Conservation (phyloP, 768 basidiomycete species). For the Cystofilobasidium ferigula region DNA sequence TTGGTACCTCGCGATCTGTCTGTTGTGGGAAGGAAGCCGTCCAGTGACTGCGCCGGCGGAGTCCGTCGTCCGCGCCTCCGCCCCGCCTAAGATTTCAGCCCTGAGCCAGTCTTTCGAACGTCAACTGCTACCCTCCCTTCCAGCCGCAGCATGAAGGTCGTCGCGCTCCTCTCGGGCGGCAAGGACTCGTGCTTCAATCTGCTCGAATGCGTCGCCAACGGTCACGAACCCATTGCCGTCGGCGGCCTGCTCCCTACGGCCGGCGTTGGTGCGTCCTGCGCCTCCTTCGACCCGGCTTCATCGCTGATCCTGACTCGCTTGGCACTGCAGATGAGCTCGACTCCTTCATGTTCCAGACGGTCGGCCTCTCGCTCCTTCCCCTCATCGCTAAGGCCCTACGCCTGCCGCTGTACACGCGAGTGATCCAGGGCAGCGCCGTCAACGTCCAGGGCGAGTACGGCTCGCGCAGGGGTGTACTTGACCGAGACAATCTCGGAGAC, state of each 20-base stretch:
- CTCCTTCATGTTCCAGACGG: constrained; percentile 98
- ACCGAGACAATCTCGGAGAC: constrained; percentile 6
- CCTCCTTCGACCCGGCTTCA: not conserved
- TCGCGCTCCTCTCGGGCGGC: constrained; percentile 89
- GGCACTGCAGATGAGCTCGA: constrained; percentile 79
- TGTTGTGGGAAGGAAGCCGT: no score
- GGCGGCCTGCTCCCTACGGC: constrained; percentile 73
- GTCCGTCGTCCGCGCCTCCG: no score
- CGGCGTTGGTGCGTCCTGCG: constrained; percentile 62
- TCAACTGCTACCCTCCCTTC: no score
- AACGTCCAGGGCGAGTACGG: constrained; percentile 82
- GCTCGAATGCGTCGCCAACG: constrained; percentile 71
- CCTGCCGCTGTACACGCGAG: constrained; percentile 69
- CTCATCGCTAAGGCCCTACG: constrained; percentile 72
- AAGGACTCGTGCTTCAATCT: constrained; percentile 97
- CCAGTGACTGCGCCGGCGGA: no score
- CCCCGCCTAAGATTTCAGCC: no score
- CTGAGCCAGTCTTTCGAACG: no score
- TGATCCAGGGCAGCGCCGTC: constrained; percentile 70
- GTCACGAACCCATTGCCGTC: constrained; percentile 75
- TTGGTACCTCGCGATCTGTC: no score
- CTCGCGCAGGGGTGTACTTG: constrained; percentile 43
- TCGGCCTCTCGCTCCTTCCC: constrained; percentile 86
- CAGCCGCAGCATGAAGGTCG: constrained; percentile 64
- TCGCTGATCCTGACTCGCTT: not conserved